These are phyloP conservation scores for Cutaneotrichosporon sp. DNA, from an alignment of 1,284 basidiomycete genomes.

Conservation along the genomic window DNA sequence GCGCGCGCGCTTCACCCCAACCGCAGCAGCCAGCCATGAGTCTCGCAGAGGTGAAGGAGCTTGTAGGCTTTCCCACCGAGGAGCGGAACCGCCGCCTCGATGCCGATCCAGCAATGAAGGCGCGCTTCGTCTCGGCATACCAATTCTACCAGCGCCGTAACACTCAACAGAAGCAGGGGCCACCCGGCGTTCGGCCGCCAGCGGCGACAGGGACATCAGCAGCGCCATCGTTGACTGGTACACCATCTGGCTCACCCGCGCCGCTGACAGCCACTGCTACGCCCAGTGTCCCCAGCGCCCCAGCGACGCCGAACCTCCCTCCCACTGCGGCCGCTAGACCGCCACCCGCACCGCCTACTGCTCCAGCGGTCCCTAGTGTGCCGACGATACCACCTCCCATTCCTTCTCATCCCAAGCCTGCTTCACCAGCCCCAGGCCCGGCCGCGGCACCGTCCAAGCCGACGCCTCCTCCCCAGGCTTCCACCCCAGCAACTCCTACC, in stretches of 20 bases:
- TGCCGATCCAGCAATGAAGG: conserved; percentile 8
- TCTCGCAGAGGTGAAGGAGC: conserved; percentile 17
- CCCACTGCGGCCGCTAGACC: background rate
- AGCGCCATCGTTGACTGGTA: background rate
- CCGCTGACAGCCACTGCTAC: background rate
- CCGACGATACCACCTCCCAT: background rate
- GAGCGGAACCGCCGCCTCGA: conserved; percentile 12
- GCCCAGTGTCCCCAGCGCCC: background rate
- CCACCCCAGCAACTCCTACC: background rate
- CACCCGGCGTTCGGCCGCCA: background rate
- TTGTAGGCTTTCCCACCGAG: conserved; percentile 13
- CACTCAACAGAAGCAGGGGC: conserved; percentile 4
- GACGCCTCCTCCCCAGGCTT: background rate
- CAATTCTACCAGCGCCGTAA: conserved; percentile 19
- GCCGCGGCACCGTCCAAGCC: background rate
- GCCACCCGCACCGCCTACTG: background rate
- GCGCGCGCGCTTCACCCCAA: background rate
- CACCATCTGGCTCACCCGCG: conserved; percentile 2
- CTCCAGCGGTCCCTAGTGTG: background rate
- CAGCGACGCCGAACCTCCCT: background rate
- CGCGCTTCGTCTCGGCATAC: conserved; percentile 7
- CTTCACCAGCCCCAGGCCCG: background rate
- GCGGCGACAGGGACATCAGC: background rate
- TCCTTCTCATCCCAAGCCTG: background rate
- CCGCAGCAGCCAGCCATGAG: conserved; percentile 15